Percentiles rank a stretch among this genome's conserved stretches.
These are phyloP conservation scores for Mycena haematopus DNA, from an alignment of 768 basidiomycete genomes.

Conservation along the genomic window DNA sequence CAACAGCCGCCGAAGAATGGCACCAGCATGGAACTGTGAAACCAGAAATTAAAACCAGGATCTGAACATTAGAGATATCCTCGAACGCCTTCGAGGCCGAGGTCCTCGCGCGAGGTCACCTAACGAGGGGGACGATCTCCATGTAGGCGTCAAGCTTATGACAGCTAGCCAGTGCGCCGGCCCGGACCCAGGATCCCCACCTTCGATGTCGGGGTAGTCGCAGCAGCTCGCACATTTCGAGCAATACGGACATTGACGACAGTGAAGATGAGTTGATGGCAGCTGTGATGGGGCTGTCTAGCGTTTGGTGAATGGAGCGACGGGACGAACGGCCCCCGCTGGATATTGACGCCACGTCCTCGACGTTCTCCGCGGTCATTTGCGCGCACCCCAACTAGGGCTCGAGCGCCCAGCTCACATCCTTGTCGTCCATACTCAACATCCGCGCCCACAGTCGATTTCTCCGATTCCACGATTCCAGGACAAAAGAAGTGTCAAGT, in stretches of 20 bases:
- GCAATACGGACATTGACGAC: constrained; percentile 64
- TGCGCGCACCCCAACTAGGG: constrained; percentile 51
- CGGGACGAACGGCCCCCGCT: constrained; percentile 55
- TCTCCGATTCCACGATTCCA: constrained; percentile 45
- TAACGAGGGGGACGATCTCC: constrained; percentile 68
- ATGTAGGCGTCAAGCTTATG: constrained; percentile 87
- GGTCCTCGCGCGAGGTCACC: constrained; percentile 73
- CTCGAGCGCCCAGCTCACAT: constrained; percentile 52
- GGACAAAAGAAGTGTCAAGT: constrained; percentile 41
- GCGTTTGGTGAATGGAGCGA: constrained; percentile 55
- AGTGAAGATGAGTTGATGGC: constrained; percentile 69
- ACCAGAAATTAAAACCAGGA: too few relatives aligned
- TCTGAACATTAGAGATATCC: constrained; percentile 81
- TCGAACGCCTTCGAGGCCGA: constrained; percentile 87
- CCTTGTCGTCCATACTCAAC: constrained; percentile 77
- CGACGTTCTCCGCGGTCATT: constrained; percentile 62
- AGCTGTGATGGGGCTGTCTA: constrained; percentile 60
- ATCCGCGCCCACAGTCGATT: constrained; percentile 51
- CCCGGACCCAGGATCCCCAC: constrained; percentile 82
- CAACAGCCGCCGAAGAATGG: too few relatives aligned
- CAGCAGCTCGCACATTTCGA: constrained; percentile 37
- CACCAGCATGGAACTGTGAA: too few relatives aligned
- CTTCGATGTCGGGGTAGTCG: constrained; percentile 76
- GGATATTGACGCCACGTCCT: constrained; percentile 37
- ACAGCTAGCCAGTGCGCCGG: constrained; percentile 66